Percentiles rank a stretch among this genome's conserved stretches.
phyloP scores from a whole-genome alignment of 176 grass and related monocot species.

The Pharus latifolius region DNA sequence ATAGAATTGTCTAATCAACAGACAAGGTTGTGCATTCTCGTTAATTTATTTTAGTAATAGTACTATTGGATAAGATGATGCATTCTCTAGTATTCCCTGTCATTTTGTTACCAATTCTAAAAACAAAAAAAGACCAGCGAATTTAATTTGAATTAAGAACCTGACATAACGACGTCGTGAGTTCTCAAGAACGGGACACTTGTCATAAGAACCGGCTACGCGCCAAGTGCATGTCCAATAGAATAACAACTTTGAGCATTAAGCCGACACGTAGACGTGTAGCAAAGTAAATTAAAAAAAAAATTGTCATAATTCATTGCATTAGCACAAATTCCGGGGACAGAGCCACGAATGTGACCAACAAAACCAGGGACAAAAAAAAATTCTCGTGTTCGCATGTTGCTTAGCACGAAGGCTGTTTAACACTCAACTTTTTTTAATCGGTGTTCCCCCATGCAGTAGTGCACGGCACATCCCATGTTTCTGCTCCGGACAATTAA shows the following conservation, averaged over 20 bases:
- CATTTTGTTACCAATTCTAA: no score
- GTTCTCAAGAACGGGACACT: background rate
- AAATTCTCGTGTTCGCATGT: conserved; percentile 13
- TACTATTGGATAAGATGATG: no score
- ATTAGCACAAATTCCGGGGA: background rate
- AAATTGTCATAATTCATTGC: background rate
- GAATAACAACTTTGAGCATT: background rate
- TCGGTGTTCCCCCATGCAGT: no score
- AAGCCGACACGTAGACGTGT: background rate
- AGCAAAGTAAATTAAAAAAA: background rate
- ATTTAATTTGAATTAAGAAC: background rate
- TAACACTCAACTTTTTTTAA: no score
- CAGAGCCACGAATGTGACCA: conserved; percentile 5
- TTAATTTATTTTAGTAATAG: no score
- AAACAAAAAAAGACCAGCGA: no score
- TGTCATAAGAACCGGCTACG: background rate
- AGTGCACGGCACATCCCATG: no score
- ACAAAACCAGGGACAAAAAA: background rate
- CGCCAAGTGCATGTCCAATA: conserved; percentile 22
- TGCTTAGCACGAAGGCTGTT: background rate
- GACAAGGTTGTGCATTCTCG: no score
- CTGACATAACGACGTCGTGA: background rate
- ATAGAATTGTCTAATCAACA: no score
- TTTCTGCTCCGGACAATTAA: background rate
- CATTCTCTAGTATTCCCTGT: no score